A percentile compares a stretch with the other conserved stretches of the same genome.
phyloP scores from a whole-genome alignment of 2,329 filamentous ascomycete genomes.

The Sclerotinia trifoliorum region DNA sequence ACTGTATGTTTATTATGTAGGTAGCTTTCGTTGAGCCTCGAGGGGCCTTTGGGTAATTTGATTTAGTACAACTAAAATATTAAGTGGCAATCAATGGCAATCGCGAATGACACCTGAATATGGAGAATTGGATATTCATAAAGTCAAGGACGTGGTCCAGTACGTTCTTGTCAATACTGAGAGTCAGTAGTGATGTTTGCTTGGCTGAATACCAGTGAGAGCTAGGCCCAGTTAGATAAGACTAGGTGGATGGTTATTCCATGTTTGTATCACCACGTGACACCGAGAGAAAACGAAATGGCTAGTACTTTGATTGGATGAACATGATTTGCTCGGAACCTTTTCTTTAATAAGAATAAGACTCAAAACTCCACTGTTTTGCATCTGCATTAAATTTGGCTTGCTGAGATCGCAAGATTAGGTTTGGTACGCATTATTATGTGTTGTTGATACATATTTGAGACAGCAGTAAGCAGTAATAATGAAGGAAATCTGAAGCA shows the following conservation, averaged over 20 bases:
- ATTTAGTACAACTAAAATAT: background rate
- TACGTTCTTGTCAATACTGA: background rate
- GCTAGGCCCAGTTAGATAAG: background rate
- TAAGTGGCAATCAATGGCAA: background rate
- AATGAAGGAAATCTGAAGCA: too few species aligned
- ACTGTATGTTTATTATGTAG: background rate
- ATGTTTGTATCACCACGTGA: background rate
- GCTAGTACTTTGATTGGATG: background rate
- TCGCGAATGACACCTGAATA: background rate
- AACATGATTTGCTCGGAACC: background rate
- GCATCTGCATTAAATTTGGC: background rate
- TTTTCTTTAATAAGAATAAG: too few species aligned
- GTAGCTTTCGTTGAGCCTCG: background rate
- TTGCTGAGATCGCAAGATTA: background rate
- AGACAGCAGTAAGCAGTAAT: background rate
- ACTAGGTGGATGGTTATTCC: background rate
- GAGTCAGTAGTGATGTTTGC: background rate
- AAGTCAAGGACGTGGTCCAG: background rate
- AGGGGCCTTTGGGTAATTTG: background rate
- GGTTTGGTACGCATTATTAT: background rate
- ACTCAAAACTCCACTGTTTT: background rate
- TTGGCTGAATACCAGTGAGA: background rate
- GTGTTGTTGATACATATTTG: conserved; percentile 1
- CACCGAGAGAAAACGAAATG: background rate
- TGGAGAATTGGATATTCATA: background rate